These are phyloP conservation scores for Xylaria cubensis DNA, from an alignment of 495 filamentous ascomycete species.

Conservation along the genomic window DNA sequence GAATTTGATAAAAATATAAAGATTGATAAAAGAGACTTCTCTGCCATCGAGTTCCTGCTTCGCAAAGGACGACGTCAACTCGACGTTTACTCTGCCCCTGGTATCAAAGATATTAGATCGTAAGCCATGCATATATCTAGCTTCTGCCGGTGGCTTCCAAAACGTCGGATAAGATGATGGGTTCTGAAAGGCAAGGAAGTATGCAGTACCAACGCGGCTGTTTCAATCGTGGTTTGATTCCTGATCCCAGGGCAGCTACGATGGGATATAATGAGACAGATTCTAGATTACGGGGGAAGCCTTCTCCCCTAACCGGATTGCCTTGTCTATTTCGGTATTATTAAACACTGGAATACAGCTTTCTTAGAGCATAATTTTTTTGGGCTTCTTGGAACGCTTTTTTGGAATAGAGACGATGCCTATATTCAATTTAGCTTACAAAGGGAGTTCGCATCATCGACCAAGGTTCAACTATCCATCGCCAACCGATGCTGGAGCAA, in stretches of 20 bases:
- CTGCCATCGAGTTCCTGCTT: constrained; percentile 84
- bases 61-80: constrained; percentile 85
- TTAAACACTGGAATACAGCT: constrained; percentile 30
- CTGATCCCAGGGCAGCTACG: background rate
- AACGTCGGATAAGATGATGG: too few species aligned
- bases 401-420: constrained; percentile 55
- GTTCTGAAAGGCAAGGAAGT: background rate
- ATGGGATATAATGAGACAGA: background rate
- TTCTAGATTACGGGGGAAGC: constrained; percentile 1
- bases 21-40: constrained; percentile 88
- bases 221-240: background rate
- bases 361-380: constrained; percentile 40
- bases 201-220: background rate
- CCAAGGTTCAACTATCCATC: constrained; percentile 46
- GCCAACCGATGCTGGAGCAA: constrained; percentile 33
- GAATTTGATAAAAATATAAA: constrained; percentile 77
- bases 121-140: constrained; percentile 28
- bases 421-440: constrained; percentile 57
- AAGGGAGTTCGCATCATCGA: constrained; percentile 53
- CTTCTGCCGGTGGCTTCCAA: constrained; percentile 17
- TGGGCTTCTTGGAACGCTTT: constrained; percentile 35
- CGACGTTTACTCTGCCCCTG: constrained; percentile 81
- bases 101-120: constrained; percentile 78
- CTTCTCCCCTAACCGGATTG: constrained; percentile 13
- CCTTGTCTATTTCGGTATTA: constrained; percentile 15